Conservation (phyloP, 805 yeast genomes). For the Candida jianshihensis region DNA sequence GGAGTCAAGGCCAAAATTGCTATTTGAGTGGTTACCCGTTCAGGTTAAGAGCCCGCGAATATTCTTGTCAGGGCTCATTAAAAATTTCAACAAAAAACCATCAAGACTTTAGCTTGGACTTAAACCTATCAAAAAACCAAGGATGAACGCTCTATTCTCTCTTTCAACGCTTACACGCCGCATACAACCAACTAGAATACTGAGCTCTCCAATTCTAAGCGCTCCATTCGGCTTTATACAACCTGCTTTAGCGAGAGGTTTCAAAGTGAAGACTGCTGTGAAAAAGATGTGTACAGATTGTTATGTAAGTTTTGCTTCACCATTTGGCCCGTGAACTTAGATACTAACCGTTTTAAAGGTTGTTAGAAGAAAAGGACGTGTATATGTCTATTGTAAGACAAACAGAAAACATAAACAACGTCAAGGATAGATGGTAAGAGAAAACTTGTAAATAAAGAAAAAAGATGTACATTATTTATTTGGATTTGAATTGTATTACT, state of each 20-base stretch:
- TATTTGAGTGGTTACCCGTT: too few relatives aligned
- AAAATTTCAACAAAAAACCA: too few relatives aligned
- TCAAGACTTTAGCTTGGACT: too few relatives aligned
- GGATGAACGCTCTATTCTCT: slow-evolving; percentile 15
- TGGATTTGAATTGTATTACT: not conserved
- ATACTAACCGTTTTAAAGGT: slow-evolving; percentile 30
- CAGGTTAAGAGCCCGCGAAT: too few relatives aligned
- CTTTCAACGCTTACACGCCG: slow-evolving; percentile 13
- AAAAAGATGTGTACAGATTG: slow-evolving; percentile 92
- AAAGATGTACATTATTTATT: slow-evolving; percentile 1
- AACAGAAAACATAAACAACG: slow-evolving; percentile 94
- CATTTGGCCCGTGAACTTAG: not conserved
- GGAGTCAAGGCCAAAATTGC: too few relatives aligned
- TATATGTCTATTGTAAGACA: slow-evolving; percentile 87
- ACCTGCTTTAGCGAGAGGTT: slow-evolving; percentile 48
- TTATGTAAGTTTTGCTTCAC: slow-evolving; percentile 33
- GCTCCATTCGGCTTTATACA: slow-evolving; percentile 17
- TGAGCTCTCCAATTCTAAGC: slow-evolving; percentile 8
- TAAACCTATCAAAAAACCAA: too few relatives aligned
- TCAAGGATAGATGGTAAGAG: slow-evolving; percentile 45
- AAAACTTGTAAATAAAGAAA: not conserved
- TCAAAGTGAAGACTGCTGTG: slow-evolving; percentile 88
- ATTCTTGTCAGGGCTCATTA: too few relatives aligned
- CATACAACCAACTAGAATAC: slow-evolving; percentile 14
- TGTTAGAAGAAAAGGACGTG: slow-evolving; percentile 92